phyloP scores from a whole-genome alignment of 495 filamentous ascomycete species.

The Geoglossum glabrum region DNA sequence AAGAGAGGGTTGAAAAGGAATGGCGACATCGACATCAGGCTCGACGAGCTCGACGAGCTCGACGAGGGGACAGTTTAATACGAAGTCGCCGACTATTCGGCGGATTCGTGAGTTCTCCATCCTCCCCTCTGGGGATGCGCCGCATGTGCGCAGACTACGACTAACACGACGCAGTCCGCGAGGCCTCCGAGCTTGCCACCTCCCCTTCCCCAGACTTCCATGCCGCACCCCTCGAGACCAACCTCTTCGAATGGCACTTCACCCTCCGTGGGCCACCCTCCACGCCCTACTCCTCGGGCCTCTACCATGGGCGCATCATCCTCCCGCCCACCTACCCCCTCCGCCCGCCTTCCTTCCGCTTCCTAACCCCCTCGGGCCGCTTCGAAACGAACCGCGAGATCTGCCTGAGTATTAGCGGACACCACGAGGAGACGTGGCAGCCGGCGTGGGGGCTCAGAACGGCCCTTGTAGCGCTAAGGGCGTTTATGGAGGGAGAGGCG shows the following conservation, averaged over 20 bases:
- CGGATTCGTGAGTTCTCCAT: slow-evolving; percentile 38
- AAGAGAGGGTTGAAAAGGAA: neutral
- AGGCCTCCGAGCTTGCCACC: slow-evolving; percentile 64
- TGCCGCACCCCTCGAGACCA: slow-evolving; percentile 60
- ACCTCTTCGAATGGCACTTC: slow-evolving; percentile 99
- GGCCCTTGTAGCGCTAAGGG: slow-evolving; percentile 45
- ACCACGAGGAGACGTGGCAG: slow-evolving; percentile 97
- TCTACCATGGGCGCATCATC: slow-evolving; percentile 92
- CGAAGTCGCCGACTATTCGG: slow-evolving; percentile 62
- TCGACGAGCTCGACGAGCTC: too few species aligned
- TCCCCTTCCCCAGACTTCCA: slow-evolving; percentile 64
- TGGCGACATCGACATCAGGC: too few species aligned
- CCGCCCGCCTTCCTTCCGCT: slow-evolving; percentile 80
- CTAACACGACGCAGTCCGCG: slow-evolving; percentile 31
- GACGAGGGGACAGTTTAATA: slow-evolving; percentile 28
- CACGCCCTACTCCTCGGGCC: slow-evolving; percentile 53
- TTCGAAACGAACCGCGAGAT: slow-evolving; percentile 98
- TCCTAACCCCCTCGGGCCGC: slow-evolving; percentile 74
- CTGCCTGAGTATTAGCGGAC: slow-evolving; percentile 76
- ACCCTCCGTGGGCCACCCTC: slow-evolving; percentile 83
- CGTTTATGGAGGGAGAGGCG: slow-evolving; percentile 56
- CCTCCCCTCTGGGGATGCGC: neutral
- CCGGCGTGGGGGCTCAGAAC: slow-evolving; percentile 89
- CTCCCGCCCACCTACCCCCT: slow-evolving; percentile 78
- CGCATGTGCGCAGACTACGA: neutral